These are phyloP conservation scores for Fusarium sp. DNA, from an alignment of 2,329 filamentous ascomycete species.

Conservation along the genomic window DNA sequence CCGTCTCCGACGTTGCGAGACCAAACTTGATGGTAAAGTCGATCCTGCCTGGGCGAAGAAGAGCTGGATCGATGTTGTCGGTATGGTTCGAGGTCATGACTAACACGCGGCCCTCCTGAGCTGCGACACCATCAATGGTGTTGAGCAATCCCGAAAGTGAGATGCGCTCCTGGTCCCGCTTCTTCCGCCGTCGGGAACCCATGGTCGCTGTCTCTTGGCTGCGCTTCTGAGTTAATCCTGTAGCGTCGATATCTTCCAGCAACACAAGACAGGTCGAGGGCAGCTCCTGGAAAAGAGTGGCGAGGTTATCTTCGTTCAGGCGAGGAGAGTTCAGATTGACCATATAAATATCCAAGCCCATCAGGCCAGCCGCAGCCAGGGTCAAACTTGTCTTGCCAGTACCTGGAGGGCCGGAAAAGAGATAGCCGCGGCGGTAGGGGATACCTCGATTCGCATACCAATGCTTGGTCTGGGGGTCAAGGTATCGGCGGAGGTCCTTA, in stretches of 20 bases:
- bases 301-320: slow-evolving; percentile 30
- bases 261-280: slow-evolving; percentile 30
- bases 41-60: slow-evolving; percentile 24
- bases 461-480: slow-evolving; percentile 34
- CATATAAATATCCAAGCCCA: slow-evolving; percentile 41
- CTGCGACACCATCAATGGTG: slow-evolving; percentile 77
- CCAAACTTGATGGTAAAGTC: slow-evolving; percentile 28
- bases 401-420: slow-evolving; percentile 40
- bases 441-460: slow-evolving; percentile 41
- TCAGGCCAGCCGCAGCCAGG: slow-evolving; percentile 29
- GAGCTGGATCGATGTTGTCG: slow-evolving; percentile 28
- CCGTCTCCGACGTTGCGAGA: slow-evolving; percentile 22
- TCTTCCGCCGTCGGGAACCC: not conserved
- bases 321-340: slow-evolving; percentile 22
- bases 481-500: slow-evolving; percentile 33
- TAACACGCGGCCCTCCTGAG: slow-evolving; percentile 76
- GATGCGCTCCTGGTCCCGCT: slow-evolving; percentile 13
- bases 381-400: slow-evolving; percentile 41
- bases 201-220: not conserved
- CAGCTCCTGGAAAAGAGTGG: slow-evolving; percentile 13
- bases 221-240: slow-evolving; percentile 20
- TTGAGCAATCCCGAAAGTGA: slow-evolving; percentile 76
- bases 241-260: slow-evolving; percentile 36
- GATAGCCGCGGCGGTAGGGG: slow-evolving; percentile 41
- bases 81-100: slow-evolving; percentile 80